Percentiles rank a stretch among this genome's conserved stretches.
phyloP scores from a whole-genome alignment of 495 filamentous ascomycete species.

The Alectoria sarmentosa region DNA sequence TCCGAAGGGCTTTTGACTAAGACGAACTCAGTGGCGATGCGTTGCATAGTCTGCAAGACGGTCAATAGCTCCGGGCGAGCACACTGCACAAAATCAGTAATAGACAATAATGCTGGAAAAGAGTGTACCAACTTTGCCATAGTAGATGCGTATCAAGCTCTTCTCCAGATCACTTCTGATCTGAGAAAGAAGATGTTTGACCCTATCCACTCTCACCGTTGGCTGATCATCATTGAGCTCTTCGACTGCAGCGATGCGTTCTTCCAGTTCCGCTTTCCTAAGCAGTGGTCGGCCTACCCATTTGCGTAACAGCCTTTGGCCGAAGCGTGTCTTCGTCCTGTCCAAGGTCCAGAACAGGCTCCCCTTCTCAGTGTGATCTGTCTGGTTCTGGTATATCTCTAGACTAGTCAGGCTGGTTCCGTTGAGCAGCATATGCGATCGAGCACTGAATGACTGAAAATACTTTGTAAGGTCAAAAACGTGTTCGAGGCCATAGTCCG shows the following conservation, averaged over 20 bases:
- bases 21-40: constrained; percentile 66
- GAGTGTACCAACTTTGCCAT: constrained; percentile 53
- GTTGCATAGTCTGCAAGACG: constrained; percentile 77
- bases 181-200: constrained; percentile 60
- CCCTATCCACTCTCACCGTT: constrained; percentile 59
- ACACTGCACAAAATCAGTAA: constrained; percentile 37
- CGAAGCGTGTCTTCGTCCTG: constrained; percentile 85
- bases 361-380: constrained; percentile 77
- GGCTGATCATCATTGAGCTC: constrained; percentile 68
- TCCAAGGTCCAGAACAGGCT: constrained; percentile 95
- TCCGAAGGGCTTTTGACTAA: constrained; percentile 57
- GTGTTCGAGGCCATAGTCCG: constrained; percentile 90
- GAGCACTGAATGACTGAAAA: constrained; percentile 91
- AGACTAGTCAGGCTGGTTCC: constrained; percentile 91
- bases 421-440: constrained; percentile 94
- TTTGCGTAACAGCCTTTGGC: constrained; percentile 78
- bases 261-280: constrained; percentile 67
- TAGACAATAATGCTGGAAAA: background rate
- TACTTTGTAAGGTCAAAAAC: constrained; percentile 96
- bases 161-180: constrained; percentile 83
- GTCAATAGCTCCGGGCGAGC: constrained; percentile 82
- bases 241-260: constrained; percentile 80
- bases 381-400: constrained; percentile 94
- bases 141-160: constrained; percentile 91
- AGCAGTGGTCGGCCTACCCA: constrained; percentile 94